Base-by-base conservation (phyloP, 208 protist genomes). In the Leishmania major region DNA sequence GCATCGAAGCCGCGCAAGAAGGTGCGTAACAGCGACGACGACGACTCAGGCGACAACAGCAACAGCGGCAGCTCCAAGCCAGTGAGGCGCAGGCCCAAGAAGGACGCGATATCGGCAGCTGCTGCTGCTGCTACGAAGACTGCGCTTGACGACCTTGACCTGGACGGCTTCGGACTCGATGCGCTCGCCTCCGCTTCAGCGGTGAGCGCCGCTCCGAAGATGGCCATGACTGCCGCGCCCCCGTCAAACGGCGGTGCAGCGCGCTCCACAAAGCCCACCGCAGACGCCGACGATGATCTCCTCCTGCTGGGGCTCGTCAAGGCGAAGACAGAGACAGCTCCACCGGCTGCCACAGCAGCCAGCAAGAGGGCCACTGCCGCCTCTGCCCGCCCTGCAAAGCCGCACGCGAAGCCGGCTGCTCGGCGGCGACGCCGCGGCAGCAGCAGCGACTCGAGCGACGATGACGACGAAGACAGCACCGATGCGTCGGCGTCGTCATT, bases 161-260 rank as follows among this genome's bases (percentile, higher is more conserved):
- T 97, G 19, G 91, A 96, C 66, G 81, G 87, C 64, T 96, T 97
- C 82, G 94, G 94, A 19, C 87, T 97, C 57, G 91, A 94, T 66
- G 94, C 94, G 15, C 77, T 97, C 0, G 53, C 83, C 43, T 47
- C 72, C 0, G 43, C 19, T 0, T 37, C 71, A 66, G 28, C 62
- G 15, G 60, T 83, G 31, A 55, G 67, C 3, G 72, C 78, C 43
- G 37, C 75, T 37, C 73, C 71, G 3, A 43, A 81, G 13, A 40
- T 7, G 59, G 3, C 37, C 6, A 37, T 31, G 45, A 7, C 22
- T 0, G 8, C 83, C 1, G 57, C 73, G 5, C 19, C 67, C 22
- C 62, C 1, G 31, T 17, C 84, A n/a, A 60, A 13, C 35, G 55
- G 45, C 57, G 45, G n/a, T 5, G 59, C 53, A 25, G 59, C 73